Base-by-base conservation (phyloP, 2,329 filamentous ascomycete species). In the Fusarium ramigenum region DNA sequence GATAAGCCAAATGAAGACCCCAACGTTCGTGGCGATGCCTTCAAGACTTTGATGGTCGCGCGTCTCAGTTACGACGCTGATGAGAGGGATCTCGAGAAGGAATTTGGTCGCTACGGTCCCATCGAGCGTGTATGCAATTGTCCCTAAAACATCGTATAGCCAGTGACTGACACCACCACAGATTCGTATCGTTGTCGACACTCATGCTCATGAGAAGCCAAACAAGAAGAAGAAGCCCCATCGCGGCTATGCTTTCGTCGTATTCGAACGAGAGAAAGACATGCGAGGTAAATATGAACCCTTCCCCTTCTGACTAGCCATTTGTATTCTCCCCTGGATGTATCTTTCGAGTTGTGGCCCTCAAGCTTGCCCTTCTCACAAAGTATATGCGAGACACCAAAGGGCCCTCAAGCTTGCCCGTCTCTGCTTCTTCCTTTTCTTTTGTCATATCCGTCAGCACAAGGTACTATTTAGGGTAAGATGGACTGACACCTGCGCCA, bases 201-300 rank as follows among this genome's bases (percentile, higher is more conserved):
- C 91, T 9, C 90, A 93, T 77, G 88, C 90, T 69, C 84, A 88
- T 76, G 89, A 89, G 79, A 92, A 88, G 82, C 90, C 88, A 63
- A 93, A 92, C 78, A 94, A 95, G 84, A 92, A 93, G 80, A 92
- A 92, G 80, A 95, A 95, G 85, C 85, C 92, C 57, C 93, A 97
- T 80, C 89, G 92, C 79, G 96, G 96, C 70, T 99, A 99, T 83
- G 96, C 94, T 70, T 99, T 99, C 81, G 93, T 99, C 77, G 94
- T 98, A 61, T 99, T 96, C 81, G 96, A 98, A 84, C 92, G 94
- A 82, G 96, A 98, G 85, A 95, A 96, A 84, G 96, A 98, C 82
- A 98, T 98, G 95, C 97, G 97, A 94, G 95, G 95, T 98, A 97
- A 90, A 84, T 83, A 81, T 80, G 82, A 54, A 82, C 52, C 54